Evolutionary conservation across 2,329 filamentous ascomycete species (phyloP), one percentile per base, ranked within the genome.

Genomic region (Diaporthe citriasiana): DNA sequence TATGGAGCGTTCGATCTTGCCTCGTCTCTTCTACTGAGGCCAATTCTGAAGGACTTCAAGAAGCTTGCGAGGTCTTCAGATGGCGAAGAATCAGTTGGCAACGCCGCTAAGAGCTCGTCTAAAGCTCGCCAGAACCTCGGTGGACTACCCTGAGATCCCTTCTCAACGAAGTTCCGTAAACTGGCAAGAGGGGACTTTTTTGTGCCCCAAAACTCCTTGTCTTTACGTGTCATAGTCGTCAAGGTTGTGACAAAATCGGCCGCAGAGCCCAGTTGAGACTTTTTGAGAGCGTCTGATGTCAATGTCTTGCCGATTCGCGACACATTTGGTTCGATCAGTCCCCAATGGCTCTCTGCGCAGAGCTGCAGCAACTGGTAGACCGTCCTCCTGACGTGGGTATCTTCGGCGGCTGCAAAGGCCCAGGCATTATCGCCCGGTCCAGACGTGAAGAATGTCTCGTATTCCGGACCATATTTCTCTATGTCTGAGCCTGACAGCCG

Each of bases 111-210:
- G 0, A 98, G 83, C 40, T 87, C 85, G 51, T 88, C 86, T 42
- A 97, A 81, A 22, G 89, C 89, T 35, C 87, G 83, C 97, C 97
- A 99, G 80, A 92, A 98, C 13, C 87, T 89, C 4, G 87, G 84
- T 0, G 90, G 86, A 4, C 93, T 93, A n/a, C 91, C 90, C 79
- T 98, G 94, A 0, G 96, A 97, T 3, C 97, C 96, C 78, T 92
- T 94, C 76, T 93, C 92, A 9, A 98, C 85, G 77, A 97, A 97
- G 12, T 91, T 86, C 66, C 90, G 89, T 5, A 99, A 82, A 30
- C 92, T 84, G 5, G 85, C 84, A 1, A 89, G 77, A 0, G 89
- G 86, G 1, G 88, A 83, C 73, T 88, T 90, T 76, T 90, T 89
- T n/a, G 89, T 86, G 1, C 91, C 92, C 97, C 97, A 99, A 13